These are phyloP conservation scores for Smittium mucronatum DNA, from an alignment of 371 early-diverging fungal genomes.

Conservation along the genomic window DNA sequence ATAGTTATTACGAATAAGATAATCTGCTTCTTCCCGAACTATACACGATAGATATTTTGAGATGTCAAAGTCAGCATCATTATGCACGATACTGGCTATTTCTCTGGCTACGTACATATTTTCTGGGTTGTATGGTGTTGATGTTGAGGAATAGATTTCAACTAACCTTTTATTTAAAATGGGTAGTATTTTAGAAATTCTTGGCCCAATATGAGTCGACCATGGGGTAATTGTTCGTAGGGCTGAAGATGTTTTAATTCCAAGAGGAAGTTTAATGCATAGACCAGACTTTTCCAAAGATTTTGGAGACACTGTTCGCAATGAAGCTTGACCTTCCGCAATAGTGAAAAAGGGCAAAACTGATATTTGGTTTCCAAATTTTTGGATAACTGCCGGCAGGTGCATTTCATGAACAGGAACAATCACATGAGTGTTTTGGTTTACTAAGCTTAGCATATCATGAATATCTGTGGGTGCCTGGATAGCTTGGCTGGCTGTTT, in stretches of 20 bases:
- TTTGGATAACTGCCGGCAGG: slow-evolving; percentile 41
- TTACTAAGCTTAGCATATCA: slow-evolving; percentile 16
- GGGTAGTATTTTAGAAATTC: slow-evolving; percentile 41
- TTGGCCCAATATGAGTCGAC: slow-evolving; percentile 51
- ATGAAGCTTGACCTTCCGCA: slow-evolving; percentile 46
- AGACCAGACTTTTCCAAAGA: slow-evolving; percentile 27
- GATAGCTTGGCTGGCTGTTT: not conserved
- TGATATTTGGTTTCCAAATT: slow-evolving; percentile 36
- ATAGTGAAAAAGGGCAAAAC: slow-evolving; percentile 33
- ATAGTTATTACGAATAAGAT: slow-evolving; percentile 20
- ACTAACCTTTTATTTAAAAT: slow-evolving; percentile 23
- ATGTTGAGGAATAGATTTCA: not conserved
- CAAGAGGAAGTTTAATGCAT: slow-evolving; percentile 45
- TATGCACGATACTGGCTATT: slow-evolving; percentile 41
- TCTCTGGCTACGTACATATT: slow-evolving; percentile 30
- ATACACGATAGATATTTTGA: slow-evolving; percentile 57
- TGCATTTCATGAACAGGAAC: slow-evolving; percentile 55
- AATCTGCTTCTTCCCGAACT: slow-evolving; percentile 41
- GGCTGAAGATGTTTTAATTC: slow-evolving; percentile 55
- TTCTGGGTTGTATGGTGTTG: not conserved
- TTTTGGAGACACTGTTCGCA: slow-evolving; percentile 47
- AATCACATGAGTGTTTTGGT: slow-evolving; percentile 29
- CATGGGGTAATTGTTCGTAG: slow-evolving; percentile 60
- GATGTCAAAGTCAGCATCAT: slow-evolving; percentile 40
- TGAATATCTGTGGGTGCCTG: not conserved